Base-by-base conservation (phyloP, 371 early-diverging fungal species). In the Globomyces sp. region DNA sequence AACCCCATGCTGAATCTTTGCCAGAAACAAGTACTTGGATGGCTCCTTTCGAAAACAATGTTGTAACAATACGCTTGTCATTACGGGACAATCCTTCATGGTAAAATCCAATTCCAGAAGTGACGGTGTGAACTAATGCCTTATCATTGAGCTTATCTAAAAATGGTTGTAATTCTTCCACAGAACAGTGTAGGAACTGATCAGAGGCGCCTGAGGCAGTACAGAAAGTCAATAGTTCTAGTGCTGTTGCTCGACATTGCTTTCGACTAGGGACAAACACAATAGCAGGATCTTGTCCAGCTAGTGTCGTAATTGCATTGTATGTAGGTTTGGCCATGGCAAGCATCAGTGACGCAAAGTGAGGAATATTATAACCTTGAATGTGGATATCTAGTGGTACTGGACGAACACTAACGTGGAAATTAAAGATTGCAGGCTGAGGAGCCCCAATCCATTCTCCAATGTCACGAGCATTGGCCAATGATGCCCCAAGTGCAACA, bases 401-500 rank as follows among this genome's bases (percentile, higher is more conserved):
- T 24, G 95, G 92, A 5, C 98, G 87, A 6, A 96, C 95, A 52
- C 86, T 88, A 39, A 96, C 97, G 60, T 90, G 89, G 85, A 97
- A 99, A 74, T 94, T 99, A 78, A 90, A 96, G 3, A 91, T 88
- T 4, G 87, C 81, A 8, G 86, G 80, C 3, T 82, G 73, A 0
- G 88, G 82, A 0, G 91, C 91, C 41, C 96, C 97, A 58, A 99
- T 88, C 99, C 99, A 99, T 69, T 92, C 92, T 4, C 93, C 96
- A 57, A 99, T 74, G 75, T 99, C 99, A 41, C 90, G 84, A 40
- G 97, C 98, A 74, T 99, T 96, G 11, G 95, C 93, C 51, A 99
- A 72, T 0, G 94, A 90, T 0, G 93, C 89, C 57, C 92, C 86
- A 69, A 97, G 77, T 4, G 89, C 94, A 10, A 99, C 89, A 57